phyloP scores from a whole-genome alignment of 805 yeast genomes.

The Candida manassasensis region DNA sequence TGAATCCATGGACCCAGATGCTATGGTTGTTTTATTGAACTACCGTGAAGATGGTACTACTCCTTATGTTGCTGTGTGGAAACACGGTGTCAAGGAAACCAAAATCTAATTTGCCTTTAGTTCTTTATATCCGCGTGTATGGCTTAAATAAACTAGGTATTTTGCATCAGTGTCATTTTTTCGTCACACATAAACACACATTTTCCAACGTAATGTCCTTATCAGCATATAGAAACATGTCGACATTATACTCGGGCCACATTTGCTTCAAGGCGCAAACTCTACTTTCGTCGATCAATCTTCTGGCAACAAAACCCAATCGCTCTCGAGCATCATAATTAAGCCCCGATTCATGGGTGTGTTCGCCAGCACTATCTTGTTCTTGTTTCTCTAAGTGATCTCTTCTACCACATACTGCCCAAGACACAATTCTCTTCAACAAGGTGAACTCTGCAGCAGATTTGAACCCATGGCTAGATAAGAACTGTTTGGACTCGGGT shows the following conservation, averaged over 20 bases:
- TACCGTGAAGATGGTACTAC: conserved; percentile 99
- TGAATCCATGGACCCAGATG: conserved; percentile 99
- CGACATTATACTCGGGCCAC: conserved; percentile 37
- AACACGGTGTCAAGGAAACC: conserved; percentile 89
- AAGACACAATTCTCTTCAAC: conserved; percentile 66
- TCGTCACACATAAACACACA: conserved; percentile 41
- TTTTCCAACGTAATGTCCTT: conserved; percentile 65
- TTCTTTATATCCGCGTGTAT: neutral
- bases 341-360: conserved; percentile 10
- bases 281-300: conserved; percentile 73
- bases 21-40: conserved; percentile 95
- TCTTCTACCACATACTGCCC: conserved; percentile 80
- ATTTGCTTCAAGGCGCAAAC: conserved; percentile 38
- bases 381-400: conserved; percentile 13
- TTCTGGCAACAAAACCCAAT: conserved; percentile 65
- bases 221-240: conserved; percentile 56
- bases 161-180: neutral
- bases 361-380: neutral
- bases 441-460: conserved; percentile 37
- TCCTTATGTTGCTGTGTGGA: conserved; percentile 97
- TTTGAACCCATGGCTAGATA: conserved; percentile 30
- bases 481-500: conserved; percentile 39
- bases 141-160: neutral
- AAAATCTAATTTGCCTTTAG: conserved; percentile 61
- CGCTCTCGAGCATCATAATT: conserved; percentile 45